Conservation (phyloP, 306 rosid genomes). For the Glycyrrhiza uralensis region DNA sequence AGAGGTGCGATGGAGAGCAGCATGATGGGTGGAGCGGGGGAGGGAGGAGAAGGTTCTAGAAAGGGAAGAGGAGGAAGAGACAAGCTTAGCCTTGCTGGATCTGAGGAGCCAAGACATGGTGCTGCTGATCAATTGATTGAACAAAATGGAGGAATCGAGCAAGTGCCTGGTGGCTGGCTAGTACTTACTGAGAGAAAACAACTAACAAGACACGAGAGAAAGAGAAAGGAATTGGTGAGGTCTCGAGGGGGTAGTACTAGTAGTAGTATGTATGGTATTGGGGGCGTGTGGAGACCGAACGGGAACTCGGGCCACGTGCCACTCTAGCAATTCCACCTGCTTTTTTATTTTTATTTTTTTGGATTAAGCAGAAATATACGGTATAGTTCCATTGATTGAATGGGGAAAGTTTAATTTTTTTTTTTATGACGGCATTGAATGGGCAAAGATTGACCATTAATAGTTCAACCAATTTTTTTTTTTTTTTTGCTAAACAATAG, state of each 20-base stretch:
- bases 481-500: too few relatives aligned
- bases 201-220: too few relatives aligned
- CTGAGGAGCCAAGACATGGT: slow-evolving; percentile 67
- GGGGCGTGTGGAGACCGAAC: slow-evolving; percentile 44
- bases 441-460: too few relatives aligned
- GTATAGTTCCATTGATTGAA: too few relatives aligned
- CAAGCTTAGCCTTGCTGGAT: slow-evolving; percentile 51
- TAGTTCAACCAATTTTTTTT: too few relatives aligned
- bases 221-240: not conserved
- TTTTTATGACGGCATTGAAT: too few relatives aligned
- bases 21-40: slow-evolving; percentile 57
- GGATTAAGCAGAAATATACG: too few relatives aligned
- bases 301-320: slow-evolving; percentile 50
- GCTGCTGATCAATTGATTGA: slow-evolving; percentile 17
- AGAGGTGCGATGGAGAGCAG: slow-evolving; percentile 46
- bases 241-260: not conserved
- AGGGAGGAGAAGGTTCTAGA: slow-evolving; percentile 50
- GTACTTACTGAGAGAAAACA: too few relatives aligned
- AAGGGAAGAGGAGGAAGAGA: slow-evolving; percentile 30
- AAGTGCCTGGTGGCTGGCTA: not conserved
- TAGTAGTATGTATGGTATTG: not conserved
- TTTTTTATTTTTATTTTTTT: too few relatives aligned
- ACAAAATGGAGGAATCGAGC: not conserved
- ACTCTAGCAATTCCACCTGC: not conserved
- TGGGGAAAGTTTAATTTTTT: too few relatives aligned